phyloP scores from a whole-genome alignment of 2,329 filamentous ascomycete species.

The Hypoxylon rubiginosum region DNA sequence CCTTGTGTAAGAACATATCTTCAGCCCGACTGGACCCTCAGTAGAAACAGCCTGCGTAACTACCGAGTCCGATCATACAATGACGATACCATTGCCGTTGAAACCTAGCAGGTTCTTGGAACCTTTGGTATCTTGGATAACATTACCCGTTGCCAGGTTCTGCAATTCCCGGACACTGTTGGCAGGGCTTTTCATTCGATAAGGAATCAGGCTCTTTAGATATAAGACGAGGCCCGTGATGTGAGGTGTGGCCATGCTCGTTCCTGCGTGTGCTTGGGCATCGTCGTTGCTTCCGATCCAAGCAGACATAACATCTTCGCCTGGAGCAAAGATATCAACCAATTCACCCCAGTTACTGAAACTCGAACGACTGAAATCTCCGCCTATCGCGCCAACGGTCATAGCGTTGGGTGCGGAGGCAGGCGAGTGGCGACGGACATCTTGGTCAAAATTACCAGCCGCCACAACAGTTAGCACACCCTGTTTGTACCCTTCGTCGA shows the following conservation, averaged over 20 bases:
- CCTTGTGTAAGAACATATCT: background rate
- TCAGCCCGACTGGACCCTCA: background rate
- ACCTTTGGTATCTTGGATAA: slow-evolving; percentile 20
- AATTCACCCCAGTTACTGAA: slow-evolving; percentile 64
- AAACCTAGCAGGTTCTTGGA: slow-evolving; percentile 31
- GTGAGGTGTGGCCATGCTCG: slow-evolving; percentile 67
- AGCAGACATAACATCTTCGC: slow-evolving; percentile 56
- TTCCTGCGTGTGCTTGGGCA: slow-evolving; percentile 58
- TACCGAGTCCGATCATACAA: slow-evolving; percentile 8
- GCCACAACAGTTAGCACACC: slow-evolving; percentile 66
- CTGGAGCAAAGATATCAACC: slow-evolving; percentile 59
- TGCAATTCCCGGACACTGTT: slow-evolving; percentile 27
- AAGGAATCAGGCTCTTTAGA: slow-evolving; percentile 47
- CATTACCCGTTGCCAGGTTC: slow-evolving; percentile 24
- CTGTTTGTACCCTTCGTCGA: slow-evolving; percentile 57
- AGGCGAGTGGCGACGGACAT: slow-evolving; percentile 58
- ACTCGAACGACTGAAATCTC: slow-evolving; percentile 52
- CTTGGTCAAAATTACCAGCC: slow-evolving; percentile 62
- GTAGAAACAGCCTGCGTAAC: background rate
- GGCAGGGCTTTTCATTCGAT: slow-evolving; percentile 27
- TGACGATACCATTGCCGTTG: slow-evolving; percentile 34
- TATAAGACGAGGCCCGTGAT: slow-evolving; percentile 66
- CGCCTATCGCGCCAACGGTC: slow-evolving; percentile 63
- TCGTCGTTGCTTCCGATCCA: slow-evolving; percentile 56
- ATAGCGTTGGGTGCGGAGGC: slow-evolving; percentile 61